These are phyloP conservation scores for Clausena lansium DNA, from an alignment of 345 rosid species.

Conservation along the genomic window DNA sequence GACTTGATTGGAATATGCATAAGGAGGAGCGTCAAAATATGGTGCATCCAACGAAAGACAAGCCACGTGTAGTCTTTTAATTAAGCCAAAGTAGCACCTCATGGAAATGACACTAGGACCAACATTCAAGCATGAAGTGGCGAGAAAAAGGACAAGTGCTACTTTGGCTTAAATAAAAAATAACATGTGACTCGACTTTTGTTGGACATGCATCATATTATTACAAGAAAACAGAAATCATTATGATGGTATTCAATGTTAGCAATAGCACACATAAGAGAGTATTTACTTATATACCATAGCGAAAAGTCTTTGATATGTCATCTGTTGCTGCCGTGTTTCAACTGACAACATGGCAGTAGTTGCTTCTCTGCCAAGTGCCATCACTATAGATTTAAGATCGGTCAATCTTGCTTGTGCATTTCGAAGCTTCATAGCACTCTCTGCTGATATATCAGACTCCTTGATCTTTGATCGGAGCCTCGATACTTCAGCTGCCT, in stretches of 20 bases:
- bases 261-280: not conserved
- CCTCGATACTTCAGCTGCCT: conserved; percentile 83
- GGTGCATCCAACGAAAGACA: too few relatives aligned
- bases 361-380: conserved; percentile 88
- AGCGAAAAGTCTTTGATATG: conserved; percentile 54
- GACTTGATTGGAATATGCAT: too few relatives aligned
- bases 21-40: too few relatives aligned
- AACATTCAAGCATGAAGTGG: too few relatives aligned
- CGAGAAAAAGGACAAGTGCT: too few relatives aligned
- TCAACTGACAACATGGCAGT: conserved; percentile 91
- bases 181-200: too few relatives aligned
- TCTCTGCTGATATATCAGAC: conserved; percentile 37
- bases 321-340: conserved; percentile 72
- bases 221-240: not conserved
- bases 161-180: conserved; percentile 18
- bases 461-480: not conserved
- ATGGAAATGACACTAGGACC: too few relatives aligned
- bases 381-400: conserved; percentile 64
- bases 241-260: not conserved
- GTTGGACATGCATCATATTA: too few relatives aligned
- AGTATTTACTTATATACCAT: conserved; percentile 40
- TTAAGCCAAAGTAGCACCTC: too few relatives aligned
- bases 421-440: conserved; percentile 59
- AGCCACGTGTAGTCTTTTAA: too few relatives aligned
- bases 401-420: conserved; percentile 75